phyloP scores from a whole-genome alignment of 2,329 filamentous ascomycete genomes.

The Diaporthe sp. region DNA sequence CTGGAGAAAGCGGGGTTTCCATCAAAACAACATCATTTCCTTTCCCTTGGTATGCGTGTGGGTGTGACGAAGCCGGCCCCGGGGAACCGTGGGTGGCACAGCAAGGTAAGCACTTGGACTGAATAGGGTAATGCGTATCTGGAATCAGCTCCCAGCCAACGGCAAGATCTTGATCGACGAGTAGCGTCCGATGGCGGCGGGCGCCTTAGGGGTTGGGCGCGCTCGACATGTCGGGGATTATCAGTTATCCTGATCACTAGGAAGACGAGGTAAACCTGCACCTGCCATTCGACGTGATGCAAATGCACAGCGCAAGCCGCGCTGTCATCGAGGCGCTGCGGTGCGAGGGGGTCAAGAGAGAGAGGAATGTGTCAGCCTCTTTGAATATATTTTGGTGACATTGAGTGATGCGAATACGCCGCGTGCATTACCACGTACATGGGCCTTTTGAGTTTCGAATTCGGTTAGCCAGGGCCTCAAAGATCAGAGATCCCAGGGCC shows the following conservation, averaged over 20 bases:
- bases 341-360: neutral
- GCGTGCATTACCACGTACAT: neutral
- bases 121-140: slow-evolving; percentile 28
- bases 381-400: neutral
- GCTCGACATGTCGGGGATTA: neutral
- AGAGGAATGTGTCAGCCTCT: slow-evolving; percentile 17
- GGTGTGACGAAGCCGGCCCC: slow-evolving; percentile 27
- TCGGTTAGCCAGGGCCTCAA: slow-evolving; percentile 26
- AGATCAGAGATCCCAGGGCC: slow-evolving; percentile 6
- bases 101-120: slow-evolving; percentile 32
- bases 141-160: slow-evolving; percentile 23
- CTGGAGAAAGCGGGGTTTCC: slow-evolving; percentile 12
- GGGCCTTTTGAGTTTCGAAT: slow-evolving; percentile 8
- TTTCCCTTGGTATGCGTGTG: neutral
- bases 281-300: neutral
- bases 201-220: slow-evolving; percentile 14
- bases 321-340: slow-evolving; percentile 5
- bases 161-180: slow-evolving; percentile 21
- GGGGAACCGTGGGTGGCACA: slow-evolving; percentile 26
- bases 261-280: neutral
- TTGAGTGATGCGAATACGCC: neutral
- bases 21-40: neutral
- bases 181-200: slow-evolving; percentile 27
- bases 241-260: neutral
- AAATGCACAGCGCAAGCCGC: neutral